phyloP scores from a whole-genome alignment of 441 rosid species.

The Kokia cookei region DNA sequence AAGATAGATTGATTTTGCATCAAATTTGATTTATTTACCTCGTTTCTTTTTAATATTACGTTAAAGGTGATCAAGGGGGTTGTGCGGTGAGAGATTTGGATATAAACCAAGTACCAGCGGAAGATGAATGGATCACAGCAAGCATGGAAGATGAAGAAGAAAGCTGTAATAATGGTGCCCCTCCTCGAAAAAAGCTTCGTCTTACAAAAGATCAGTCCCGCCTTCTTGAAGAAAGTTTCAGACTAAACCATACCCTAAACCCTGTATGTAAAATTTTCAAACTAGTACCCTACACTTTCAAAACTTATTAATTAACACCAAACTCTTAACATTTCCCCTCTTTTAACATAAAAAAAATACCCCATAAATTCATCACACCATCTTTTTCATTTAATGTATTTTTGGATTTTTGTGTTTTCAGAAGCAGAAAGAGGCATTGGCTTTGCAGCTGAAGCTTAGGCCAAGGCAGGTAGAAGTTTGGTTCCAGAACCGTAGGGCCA shows the following conservation, averaged over 20 bases:
- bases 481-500: conserved; percentile 89
- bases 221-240: conserved; percentile 91
- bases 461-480: conserved; percentile 77
- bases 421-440: conserved; percentile 74
- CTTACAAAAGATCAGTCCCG: conserved; percentile 86
- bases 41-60: background rate
- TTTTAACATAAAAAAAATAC: background rate
- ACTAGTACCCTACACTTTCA: background rate
- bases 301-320: background rate
- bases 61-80: conserved; percentile 15
- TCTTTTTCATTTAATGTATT: background rate
- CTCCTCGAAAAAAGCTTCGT: conserved; percentile 85
- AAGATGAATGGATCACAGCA: conserved; percentile 28
- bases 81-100: conserved; percentile 49
- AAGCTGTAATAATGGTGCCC: conserved; percentile 33
- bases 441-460: conserved; percentile 52
- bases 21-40: background rate
- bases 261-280: conserved; percentile 30
- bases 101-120: conserved; percentile 57
- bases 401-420: conserved; percentile 15
- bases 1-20: background rate
- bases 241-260: conserved; percentile 80
- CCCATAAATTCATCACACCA: background rate
- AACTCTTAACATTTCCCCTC: background rate
- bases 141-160: conserved; percentile 56